Evolutionary conservation across 495 filamentous ascomycete genomes (phyloP), one percentile per base, ranked within the genome.

Genomic region (Arthonia radiata): DNA sequence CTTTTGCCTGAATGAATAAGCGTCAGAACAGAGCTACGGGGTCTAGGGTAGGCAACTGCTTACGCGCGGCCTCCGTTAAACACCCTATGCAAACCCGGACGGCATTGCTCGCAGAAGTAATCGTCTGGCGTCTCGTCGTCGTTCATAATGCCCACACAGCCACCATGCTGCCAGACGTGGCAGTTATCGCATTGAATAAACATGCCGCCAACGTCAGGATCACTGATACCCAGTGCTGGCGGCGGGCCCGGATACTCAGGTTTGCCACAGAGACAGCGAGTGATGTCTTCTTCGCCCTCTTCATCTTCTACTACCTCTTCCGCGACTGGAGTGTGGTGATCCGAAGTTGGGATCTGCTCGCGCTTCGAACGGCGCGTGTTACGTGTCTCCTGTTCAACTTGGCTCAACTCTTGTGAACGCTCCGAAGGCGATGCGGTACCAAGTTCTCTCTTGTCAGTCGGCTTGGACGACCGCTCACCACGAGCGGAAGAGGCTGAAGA

Each of bases 101-200:
- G 69, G 47, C 86, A 99, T 48, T 74, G 59, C 53, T 99, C 86
- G 49, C 86, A 99, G 44, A 79, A 94, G 56, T 99, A 99, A 51
- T 93, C 78, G 24, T 94, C 83, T 17, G 82, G 89, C 42, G 72
- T 83, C 44, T 69, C 68, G 29, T 74, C 70, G 45, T 83, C 79
- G 34, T 90, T 79, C 59, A 80, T 81, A 37, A 99, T 92, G 19
- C 86, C 86, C 27, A 99, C 89, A 50, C 86, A 99, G 31, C 79
- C 81, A 42, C 86, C 89, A 40, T 99, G 86, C 42, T 99, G 86
- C 86, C 86, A 99, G 29, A 93, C 86, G 46, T 92, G 89, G 52
- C 86, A 99, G 26, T 65, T 56, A 48, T 99, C 86, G 63, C 86
- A 99, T 54, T 94, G 86, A 33, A 99, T 82, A 46, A 91, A 99